These are phyloP conservation scores for Pugionium cornutum DNA, from an alignment of 345 rosid species.

Conservation along the genomic window DNA sequence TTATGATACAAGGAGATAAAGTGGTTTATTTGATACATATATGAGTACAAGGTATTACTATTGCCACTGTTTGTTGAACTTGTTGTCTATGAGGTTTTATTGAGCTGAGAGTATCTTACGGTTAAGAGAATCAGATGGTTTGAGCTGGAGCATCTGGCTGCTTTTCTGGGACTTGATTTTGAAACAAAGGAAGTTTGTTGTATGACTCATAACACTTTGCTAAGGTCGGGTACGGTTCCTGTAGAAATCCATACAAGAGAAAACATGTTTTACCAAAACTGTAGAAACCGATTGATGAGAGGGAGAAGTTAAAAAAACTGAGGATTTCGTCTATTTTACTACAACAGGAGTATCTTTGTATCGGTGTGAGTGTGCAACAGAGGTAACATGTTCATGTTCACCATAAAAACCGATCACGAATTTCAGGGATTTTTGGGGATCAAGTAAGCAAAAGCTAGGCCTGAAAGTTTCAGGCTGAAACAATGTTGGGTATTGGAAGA, in stretches of 20 bases:
- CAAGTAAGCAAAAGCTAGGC: neutral
- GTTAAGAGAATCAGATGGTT: constrained; percentile 25
- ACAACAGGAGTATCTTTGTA: neutral
- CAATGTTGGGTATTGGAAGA: neutral
- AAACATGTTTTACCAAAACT: neutral
- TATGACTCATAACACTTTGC: constrained; percentile 63
- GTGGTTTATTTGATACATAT: constrained; percentile 20
- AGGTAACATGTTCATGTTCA: neutral
- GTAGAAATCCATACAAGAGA: constrained; percentile 22
- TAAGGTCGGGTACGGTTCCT: constrained; percentile 64
- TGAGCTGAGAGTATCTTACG: constrained; percentile 16
- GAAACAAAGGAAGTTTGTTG: constrained; percentile 48
- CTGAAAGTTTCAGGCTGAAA: neutral
- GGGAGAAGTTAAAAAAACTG: neutral
- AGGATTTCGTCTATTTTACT: neutral
- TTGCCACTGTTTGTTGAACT: neutral
- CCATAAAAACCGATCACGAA: neutral
- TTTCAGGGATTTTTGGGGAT: neutral
- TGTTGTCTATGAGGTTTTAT: constrained; percentile 15
- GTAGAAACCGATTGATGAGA: neutral
- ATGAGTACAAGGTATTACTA: constrained; percentile 10
- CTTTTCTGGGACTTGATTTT: constrained; percentile 41
- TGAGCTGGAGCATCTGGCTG: constrained; percentile 46
- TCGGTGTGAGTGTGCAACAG: neutral
- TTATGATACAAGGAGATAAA: constrained; percentile 22